Conservation (phyloP, 2,329 filamentous ascomycete species). For the Aspergillus costaricaensis region DNA sequence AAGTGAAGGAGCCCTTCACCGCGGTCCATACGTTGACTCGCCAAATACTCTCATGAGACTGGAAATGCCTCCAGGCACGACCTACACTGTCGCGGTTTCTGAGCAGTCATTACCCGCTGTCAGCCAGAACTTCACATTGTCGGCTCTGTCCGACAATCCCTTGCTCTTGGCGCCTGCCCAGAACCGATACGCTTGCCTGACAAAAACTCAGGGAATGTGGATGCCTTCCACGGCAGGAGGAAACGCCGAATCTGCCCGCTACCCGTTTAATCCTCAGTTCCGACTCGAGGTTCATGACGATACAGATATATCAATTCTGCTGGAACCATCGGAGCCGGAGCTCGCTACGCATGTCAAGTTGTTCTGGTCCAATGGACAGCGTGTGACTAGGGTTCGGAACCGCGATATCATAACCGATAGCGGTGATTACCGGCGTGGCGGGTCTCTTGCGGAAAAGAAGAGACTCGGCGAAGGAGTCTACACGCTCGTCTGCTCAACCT, state of each 20-base stretch:
- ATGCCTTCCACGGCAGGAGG: conserved; percentile 79
- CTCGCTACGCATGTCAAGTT: conserved; percentile 82
- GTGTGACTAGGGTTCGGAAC: conserved; percentile 66
- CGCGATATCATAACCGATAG: conserved; percentile 81
- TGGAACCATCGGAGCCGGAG: conserved; percentile 67
- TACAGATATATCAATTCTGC: conserved; percentile 69
- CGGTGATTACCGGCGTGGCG: conserved; percentile 83
- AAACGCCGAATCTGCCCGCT: conserved; percentile 73
- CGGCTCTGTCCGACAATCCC: conserved; percentile 70
- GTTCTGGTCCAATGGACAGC: conserved; percentile 72
- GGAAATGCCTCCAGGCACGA: conserved; percentile 55
- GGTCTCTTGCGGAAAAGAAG: conserved; percentile 66
- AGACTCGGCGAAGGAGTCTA: conserved; percentile 72
- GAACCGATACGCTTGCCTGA: conserved; percentile 61
- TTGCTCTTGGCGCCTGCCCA: conserved; percentile 64
- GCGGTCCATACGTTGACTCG: conserved; percentile 88
- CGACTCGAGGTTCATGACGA: conserved; percentile 58
- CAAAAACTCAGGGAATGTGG: conserved; percentile 69
- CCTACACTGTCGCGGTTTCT: conserved; percentile 69
- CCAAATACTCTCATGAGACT: conserved; percentile 85
- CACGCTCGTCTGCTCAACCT: conserved; percentile 87
- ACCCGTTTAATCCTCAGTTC: conserved; percentile 87
- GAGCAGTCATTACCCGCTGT: conserved; percentile 75
- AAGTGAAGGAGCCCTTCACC: conserved; percentile 69
- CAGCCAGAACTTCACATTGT: conserved; percentile 82